phyloP scores from a whole-genome alignment of 176 grass and related monocot genomes.

The Urochloa ruziziensis region DNA sequence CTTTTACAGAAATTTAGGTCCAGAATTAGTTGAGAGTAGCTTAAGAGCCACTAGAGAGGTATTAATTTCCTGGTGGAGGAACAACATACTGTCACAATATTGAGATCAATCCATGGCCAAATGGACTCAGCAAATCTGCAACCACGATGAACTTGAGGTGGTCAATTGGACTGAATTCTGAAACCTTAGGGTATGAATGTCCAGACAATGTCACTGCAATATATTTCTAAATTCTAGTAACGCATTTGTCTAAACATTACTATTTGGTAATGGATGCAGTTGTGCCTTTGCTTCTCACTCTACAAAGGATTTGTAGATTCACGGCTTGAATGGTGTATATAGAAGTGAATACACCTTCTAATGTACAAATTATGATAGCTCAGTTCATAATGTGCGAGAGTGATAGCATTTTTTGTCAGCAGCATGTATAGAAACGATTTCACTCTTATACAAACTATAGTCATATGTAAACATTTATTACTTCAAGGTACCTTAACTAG shows the following conservation, averaged over 20 bases:
- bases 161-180: conserved; percentile 3
- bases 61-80: not conserved
- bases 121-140: not conserved
- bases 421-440: conserved; percentile 22
- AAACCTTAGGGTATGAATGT: conserved; percentile 9
- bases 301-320: conserved; percentile 3
- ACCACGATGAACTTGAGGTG: not conserved
- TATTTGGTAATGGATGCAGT: conserved; percentile 20
- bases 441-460: conserved; percentile 14
- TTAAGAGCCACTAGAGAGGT: conserved; percentile 24
- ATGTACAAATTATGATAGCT: conserved; percentile 28
- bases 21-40: conserved; percentile 25
- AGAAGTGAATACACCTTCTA: conserved; percentile 26
- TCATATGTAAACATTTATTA: conserved; percentile 19
- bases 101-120: conserved; percentile 3
- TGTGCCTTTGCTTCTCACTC: not conserved
- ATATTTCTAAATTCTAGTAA: conserved; percentile 11
- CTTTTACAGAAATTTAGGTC: conserved; percentile 40
- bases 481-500: not conserved
- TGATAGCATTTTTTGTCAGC: conserved; percentile 10
- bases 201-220: not conserved
- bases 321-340: conserved; percentile 19
- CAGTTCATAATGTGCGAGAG: not conserved
- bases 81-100: not conserved
- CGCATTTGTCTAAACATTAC: conserved; percentile 1